These are phyloP conservation scores for Cladosporium cucumerinum DNA, from an alignment of 2,329 filamentous ascomycete species.

Conservation along the genomic window DNA sequence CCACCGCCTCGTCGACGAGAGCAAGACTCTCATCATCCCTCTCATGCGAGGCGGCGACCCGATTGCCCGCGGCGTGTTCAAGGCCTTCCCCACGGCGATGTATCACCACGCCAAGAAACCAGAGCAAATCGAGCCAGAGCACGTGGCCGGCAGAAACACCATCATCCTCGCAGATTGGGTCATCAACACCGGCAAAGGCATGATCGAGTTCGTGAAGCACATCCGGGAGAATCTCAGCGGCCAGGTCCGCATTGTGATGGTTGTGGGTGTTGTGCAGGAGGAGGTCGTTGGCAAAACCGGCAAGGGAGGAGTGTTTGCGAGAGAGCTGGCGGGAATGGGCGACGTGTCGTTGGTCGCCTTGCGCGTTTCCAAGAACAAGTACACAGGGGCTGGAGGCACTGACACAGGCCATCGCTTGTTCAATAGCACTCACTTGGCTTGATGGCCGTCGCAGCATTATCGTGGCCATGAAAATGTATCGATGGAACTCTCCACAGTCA, in stretches of 20 bases:
- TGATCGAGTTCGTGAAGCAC: conserved; percentile 48
- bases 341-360: conserved; percentile 50
- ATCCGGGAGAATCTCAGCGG: conserved; percentile 41
- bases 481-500: not conserved
- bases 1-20: conserved; percentile 47
- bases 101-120: conserved; percentile 49
- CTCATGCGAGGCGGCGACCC: conserved; percentile 63
- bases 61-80: conserved; percentile 58
- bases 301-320: conserved; percentile 19
- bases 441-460: conserved; percentile 8
- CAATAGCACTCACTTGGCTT: conserved; percentile 52
- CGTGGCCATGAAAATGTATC: not conserved
- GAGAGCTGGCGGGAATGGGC: not conserved
- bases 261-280: conserved; percentile 55
- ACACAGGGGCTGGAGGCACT: conserved; percentile 49
- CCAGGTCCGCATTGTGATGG: conserved; percentile 49
- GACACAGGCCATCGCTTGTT: conserved; percentile 61
- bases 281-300: conserved; percentile 28
- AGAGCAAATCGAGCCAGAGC: conserved; percentile 42
- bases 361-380: conserved; percentile 56
- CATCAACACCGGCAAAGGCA: conserved; percentile 55
- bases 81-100: conserved; percentile 51
- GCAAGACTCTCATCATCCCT: conserved; percentile 52
- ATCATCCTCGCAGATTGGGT: conserved; percentile 60
- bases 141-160: conserved; percentile 41